Conservation (phyloP, 2,329 filamentous ascomycete genomes). For the Epichloe elymi region DNA sequence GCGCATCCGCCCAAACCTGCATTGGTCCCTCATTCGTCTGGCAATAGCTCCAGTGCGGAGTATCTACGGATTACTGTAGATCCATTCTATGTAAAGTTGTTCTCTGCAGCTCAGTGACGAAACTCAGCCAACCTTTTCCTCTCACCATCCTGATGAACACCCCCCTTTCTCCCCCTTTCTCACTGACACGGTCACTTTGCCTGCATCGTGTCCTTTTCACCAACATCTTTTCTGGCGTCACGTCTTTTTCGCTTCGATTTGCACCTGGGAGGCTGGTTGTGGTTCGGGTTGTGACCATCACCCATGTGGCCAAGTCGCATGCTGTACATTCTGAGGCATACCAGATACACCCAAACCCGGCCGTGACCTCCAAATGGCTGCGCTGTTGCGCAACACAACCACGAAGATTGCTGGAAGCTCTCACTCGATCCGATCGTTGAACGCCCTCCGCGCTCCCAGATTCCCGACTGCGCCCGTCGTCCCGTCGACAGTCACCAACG, state of each 20-base stretch:
- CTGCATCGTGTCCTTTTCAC: no score
- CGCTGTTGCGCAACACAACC: constrained; percentile 11
- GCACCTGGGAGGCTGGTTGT: no score
- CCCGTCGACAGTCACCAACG: not conserved
- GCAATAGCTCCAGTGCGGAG: no score
- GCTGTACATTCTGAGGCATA: not conserved
- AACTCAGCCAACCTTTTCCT: no score
- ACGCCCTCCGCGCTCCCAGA: not conserved
- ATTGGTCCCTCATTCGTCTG: not conserved
- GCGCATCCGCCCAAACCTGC: not conserved
- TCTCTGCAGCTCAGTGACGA: no score
- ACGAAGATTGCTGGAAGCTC: constrained; percentile 11
- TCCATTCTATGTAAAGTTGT: no score
- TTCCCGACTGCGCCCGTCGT: not conserved
- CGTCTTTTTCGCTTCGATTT: no score
- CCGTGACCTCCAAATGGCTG: constrained; percentile 19
- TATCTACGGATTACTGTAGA: no score
- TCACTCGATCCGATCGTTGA: not conserved
- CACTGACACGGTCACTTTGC: no score
- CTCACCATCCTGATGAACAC: no score
- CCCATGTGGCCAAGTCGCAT: constrained; percentile 10
- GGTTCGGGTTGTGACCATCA: not conserved
- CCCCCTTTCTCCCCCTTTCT: no score
- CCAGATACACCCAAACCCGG: not conserved
- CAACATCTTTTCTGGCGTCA: not conserved